Conservation (phyloP, 768 basidiomycete species). For the Rhodotorula kratochvilovae region DNA sequence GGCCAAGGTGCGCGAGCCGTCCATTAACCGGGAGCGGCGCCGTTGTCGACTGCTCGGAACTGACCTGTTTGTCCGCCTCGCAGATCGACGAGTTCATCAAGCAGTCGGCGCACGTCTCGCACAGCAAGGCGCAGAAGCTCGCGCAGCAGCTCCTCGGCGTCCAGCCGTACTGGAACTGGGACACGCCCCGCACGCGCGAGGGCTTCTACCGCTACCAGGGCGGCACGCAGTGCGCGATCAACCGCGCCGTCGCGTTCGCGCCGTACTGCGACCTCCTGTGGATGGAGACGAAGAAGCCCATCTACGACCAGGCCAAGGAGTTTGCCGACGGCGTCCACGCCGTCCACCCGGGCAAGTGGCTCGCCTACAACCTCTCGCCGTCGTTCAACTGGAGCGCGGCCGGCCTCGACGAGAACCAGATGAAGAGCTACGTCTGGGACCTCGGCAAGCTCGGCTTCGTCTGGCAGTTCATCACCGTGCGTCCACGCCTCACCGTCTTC, state of each 20-base stretch:
- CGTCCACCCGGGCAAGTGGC: conserved; percentile 81
- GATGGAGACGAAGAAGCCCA: conserved; percentile 97
- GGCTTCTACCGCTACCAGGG: conserved; percentile 97
- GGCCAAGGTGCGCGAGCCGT: conserved; percentile 45
- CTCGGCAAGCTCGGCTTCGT: conserved; percentile 92
- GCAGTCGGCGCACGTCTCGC: conserved; percentile 64
- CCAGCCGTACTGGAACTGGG: conserved; percentile 79
- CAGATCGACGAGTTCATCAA: conserved; percentile 60
- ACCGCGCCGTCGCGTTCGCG: conserved; percentile 85
- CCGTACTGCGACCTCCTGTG: conserved; percentile 87
- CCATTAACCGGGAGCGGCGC: no score
- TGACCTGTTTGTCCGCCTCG: not conserved
- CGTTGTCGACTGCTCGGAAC: not conserved
- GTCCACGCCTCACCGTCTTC: conserved; percentile 42
- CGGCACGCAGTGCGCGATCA: conserved; percentile 88
- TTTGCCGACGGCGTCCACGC: conserved; percentile 77
- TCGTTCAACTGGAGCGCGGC: conserved; percentile 62
- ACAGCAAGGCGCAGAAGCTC: conserved; percentile 64
- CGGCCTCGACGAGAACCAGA: conserved; percentile 75
- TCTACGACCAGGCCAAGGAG: conserved; percentile 82
- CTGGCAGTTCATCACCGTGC: conserved; percentile 97
- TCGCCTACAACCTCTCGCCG: conserved; percentile 69
- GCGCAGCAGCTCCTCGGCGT: conserved; percentile 51
- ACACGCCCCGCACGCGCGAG: conserved; percentile 85
- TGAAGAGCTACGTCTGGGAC: conserved; percentile 85